Base-by-base conservation (phyloP, 2,329 filamentous ascomycete genomes). In the Claviceps pusilla region DNA sequence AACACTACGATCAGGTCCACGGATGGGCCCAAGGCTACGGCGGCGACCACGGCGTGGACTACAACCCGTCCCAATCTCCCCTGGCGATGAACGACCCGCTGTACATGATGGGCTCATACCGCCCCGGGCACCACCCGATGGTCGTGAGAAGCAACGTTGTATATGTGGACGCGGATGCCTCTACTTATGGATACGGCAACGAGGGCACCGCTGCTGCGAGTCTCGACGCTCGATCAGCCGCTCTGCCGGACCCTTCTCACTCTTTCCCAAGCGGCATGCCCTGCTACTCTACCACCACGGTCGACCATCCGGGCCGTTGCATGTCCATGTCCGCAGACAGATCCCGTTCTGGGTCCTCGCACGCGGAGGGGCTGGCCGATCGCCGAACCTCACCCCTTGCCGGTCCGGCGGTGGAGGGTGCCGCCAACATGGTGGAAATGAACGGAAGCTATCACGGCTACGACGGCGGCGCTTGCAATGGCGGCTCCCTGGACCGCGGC, bases 151-250 rank as follows among this genome's bases (percentile, higher is more conserved):
- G 57, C 39, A 57, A 53, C 28, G 37, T 56, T 29, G 39, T 66
- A 41, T 68, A 64, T 39, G 55, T 64, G 16, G 64, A 66, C 28
- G 49, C 62, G 37, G 63, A 66, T 28, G 53, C 59, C 14, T 58
- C 55, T 11, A 57, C 54, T 43, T 68, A 66, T 45, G 57, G 59
- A 41, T 68, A 65, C 51, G 54, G 54, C 37, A 56, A 45, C 2
- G 60, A 48, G 7, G 55, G 54, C 4, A 24, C 55, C 29, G 43
- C 56, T 24, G 47, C 55, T 12, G 50, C 62, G 9, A 56, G 53
- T 31, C 53, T 62, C 16, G 58, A 57, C 9, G 50, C 58, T 35
- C 61, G 62, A 2, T 50, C 60, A 46, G 55, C 55, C 19, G 29
- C 51, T n/a, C 19, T 29, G 35, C 28, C 53, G 7, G 60, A 64